These are phyloP conservation scores for Fusarium praegraminearum DNA, from an alignment of 2,329 filamentous ascomycete species.

Conservation along the genomic window DNA sequence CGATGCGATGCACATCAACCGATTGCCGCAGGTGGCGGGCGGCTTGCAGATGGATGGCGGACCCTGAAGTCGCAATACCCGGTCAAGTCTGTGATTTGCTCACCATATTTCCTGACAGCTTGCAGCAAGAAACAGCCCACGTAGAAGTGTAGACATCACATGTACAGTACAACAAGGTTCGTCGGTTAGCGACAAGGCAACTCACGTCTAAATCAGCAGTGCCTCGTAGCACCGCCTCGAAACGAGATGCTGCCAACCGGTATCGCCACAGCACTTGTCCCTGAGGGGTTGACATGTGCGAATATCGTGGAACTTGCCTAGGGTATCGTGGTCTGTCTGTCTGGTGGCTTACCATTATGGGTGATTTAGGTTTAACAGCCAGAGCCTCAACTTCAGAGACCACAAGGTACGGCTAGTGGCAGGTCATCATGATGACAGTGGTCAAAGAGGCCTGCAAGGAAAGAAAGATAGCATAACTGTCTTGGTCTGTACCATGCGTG, in stretches of 20 bases:
- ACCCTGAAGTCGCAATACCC: slow-evolving; percentile 34
- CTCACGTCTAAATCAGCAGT: slow-evolving; percentile 2
- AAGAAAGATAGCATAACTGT: slow-evolving; percentile 5
- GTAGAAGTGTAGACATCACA: not conserved
- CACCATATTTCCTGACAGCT: slow-evolving; percentile 2
- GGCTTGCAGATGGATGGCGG: slow-evolving; percentile 35
- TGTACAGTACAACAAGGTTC: slow-evolving; percentile 18
- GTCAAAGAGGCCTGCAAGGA: slow-evolving; percentile 8
- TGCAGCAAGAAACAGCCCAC: slow-evolving; percentile 2
- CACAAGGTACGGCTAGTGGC: not conserved
- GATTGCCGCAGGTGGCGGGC: slow-evolving; percentile 36
- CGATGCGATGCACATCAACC: slow-evolving; percentile 9
- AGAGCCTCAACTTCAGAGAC: slow-evolving; percentile 34
- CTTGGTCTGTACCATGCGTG: slow-evolving; percentile 3
- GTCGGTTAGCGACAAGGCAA: slow-evolving; percentile 7
- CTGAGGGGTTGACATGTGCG: slow-evolving; percentile 27
- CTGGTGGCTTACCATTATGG: not conserved
- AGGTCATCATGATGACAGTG: slow-evolving; percentile 8
- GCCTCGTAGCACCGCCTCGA: slow-evolving; percentile 33
- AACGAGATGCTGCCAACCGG: slow-evolving; percentile 17
- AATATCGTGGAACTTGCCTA: slow-evolving; percentile 7
- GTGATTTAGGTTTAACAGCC: slow-evolving; percentile 6
- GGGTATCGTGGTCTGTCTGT: slow-evolving; percentile 3
- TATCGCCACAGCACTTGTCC: not conserved
- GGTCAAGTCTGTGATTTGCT: slow-evolving; percentile 27